phyloP scores from a whole-genome alignment of 2,329 filamentous ascomycete genomes.

The Penicillium sp. region DNA sequence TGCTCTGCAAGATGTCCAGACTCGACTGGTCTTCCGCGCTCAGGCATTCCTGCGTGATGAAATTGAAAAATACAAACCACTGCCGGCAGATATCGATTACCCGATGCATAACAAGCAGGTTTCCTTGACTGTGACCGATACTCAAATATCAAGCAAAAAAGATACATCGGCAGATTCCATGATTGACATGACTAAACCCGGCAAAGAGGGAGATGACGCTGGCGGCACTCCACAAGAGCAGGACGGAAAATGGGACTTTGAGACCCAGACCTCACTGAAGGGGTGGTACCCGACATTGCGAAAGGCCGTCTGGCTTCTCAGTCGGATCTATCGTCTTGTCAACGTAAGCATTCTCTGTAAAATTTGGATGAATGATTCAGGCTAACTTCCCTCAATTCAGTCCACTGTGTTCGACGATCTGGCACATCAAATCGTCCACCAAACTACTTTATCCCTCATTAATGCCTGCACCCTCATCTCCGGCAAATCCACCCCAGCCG shows the following conservation, averaged over 20 bases:
- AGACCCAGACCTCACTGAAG: conserved; percentile 53
- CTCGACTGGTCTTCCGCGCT: conserved; percentile 61
- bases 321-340: conserved; percentile 64
- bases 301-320: conserved; percentile 65
- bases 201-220: conserved; percentile 49
- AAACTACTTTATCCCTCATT: conserved; percentile 78
- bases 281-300: conserved; percentile 64
- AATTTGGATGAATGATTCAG: neutral
- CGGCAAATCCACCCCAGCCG: conserved; percentile 57
- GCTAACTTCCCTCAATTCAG: conserved; percentile 33
- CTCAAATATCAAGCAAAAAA: conserved; percentile 54
- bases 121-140: conserved; percentile 39
- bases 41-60: conserved; percentile 60
- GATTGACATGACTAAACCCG: conserved; percentile 47
- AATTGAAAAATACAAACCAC: conserved; percentile 63
- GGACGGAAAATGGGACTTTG: conserved; percentile 51
- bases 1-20: conserved; percentile 64
- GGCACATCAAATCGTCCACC: conserved; percentile 78
- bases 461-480: conserved; percentile 69
- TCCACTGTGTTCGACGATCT: conserved; percentile 67
- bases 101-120: conserved; percentile 50
- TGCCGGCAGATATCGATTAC: conserved; percentile 62
- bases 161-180: conserved; percentile 38
- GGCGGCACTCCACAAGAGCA: conserved; percentile 40
- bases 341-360: conserved; percentile 46